Evolutionary conservation across 106 monocot species (phyloP).

Genomic region (Apostasia shenzhenica): DNA sequence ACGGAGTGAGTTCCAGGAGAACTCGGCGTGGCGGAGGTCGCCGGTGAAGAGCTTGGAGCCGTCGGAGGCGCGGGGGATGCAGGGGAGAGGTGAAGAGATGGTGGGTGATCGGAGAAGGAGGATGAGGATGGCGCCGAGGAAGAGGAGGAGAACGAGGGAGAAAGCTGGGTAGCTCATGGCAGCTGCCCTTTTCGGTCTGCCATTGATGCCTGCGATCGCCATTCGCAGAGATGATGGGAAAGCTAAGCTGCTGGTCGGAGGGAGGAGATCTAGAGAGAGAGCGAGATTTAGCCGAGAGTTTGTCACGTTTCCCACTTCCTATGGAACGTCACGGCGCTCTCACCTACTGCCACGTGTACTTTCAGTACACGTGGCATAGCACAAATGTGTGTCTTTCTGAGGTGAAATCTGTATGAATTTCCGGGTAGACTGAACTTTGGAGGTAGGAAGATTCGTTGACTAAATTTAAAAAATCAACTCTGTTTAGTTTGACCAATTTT

Average conservation of each 20-base stretch:
- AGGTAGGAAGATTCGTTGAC: too few species aligned
- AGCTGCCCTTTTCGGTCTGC: background rate
- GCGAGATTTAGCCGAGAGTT: too few species aligned
- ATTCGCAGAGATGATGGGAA: background rate
- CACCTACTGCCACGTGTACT: too few species aligned
- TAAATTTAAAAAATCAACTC: too few species aligned
- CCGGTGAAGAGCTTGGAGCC: conserved; percentile 23
- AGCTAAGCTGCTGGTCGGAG: background rate
- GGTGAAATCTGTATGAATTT: too few species aligned
- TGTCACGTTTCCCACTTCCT: too few species aligned
- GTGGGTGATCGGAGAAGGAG: conserved; percentile 6
- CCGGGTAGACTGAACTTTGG: too few species aligned
- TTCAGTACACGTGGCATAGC: too few species aligned
- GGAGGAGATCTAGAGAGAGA: too few species aligned
- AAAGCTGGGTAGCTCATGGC: background rate
- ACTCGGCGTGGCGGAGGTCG: conserved; percentile 51
- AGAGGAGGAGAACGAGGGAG: conserved; percentile 3
- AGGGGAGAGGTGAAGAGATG: conserved; percentile 1
- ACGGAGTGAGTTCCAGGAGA: conserved; percentile 75
- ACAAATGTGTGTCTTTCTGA: too few species aligned
- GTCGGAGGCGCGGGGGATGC: background rate
- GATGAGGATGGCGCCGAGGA: background rate
- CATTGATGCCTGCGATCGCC: background rate
- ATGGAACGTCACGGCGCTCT: too few species aligned
- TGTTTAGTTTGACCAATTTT: too few species aligned